Evolutionary conservation across 139 green algal species (phyloP), one percentile per base, ranked within the genome.

Genomic region (Chlamydomonas sp.): DNA sequence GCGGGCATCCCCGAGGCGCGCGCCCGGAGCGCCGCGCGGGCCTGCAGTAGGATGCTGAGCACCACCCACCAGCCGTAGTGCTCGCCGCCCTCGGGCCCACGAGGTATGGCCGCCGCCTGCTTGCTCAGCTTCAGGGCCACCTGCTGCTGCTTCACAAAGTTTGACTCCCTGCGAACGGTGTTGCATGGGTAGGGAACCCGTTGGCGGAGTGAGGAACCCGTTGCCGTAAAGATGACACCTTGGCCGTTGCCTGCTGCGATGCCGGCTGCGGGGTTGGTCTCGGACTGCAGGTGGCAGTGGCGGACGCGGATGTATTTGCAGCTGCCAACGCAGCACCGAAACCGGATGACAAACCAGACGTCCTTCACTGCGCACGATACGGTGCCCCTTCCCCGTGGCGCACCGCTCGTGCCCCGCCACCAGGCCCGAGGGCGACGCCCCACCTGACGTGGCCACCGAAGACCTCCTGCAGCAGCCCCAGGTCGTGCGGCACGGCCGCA

Each of bases 101-200:
- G 77, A 58, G 59, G 74, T n/a, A 10, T 63, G 16, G 20, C 57
- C 8, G 74, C 10, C 60, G 31, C 6, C 20, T 79, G 80, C 89
- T 96, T 97, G 83, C 90, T 88, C 57, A 98, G 92, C 80, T 91
- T 91, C 80, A 96, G 92, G 2, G 94, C 94, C 61, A 94, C 79
- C 90, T 97, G 96, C 94, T 98, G 96, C 91, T 97, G 94, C 86
- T 94, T 94, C 14, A 94, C 89, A 72, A 93, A 95, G 57, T 92
- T 86, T 61, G 79, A 84, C 20, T 95, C 90, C 89, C 94, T 97
- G 90, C 88, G 68, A 3, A 8, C 31, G 31, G 31, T 49, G 31
- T 49, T 49, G 31, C 7, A 85, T 74, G 68, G 31, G 31, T 49
- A 49, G 31, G 31, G 31, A 49, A 49, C 31, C 31, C 31, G 31